Evolutionary conservation across 495 filamentous ascomycete genomes (phyloP), one percentile per base, ranked within the genome.

Genomic region (Aspergillus cavernicola): DNA sequence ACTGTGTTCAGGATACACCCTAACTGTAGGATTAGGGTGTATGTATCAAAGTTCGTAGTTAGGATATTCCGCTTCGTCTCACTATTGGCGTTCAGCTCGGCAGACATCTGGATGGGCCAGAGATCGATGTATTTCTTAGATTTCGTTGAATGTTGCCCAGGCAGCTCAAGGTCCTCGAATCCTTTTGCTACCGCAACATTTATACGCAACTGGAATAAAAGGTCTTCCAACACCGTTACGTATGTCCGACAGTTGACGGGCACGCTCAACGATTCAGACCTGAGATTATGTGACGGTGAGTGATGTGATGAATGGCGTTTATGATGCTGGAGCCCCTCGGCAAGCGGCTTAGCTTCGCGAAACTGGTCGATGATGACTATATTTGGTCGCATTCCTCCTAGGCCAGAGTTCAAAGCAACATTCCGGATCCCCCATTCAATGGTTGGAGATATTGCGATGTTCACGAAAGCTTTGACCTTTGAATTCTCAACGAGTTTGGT

Each of bases 21-120:
- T 20, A 95, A 74, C 61, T 95, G 90, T 12, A 95, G 74, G 54
- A 95, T 95, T 26, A 95, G 70, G 1, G 89, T 95, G 64, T 95
- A 95, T 8, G 89, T 95, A 61, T 95, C 90, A 66, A 95, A 95
- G 58, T 95, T 95, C 1, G 90, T 93, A 3, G 90, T 95, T 39
- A 89, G 63, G 15, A 92, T 79, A 60, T 85, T 91, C 42, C 78
- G 76, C 51, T 80, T 81, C 45, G 70, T 69, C 56, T 80, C 78
- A 3, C 59, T 75, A 55, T 85, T 81, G 11, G 81, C 83, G 10
- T 84, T 76, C 38, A 93, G 80, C 53, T 90, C 88, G 26, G 90
- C 89, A 10, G 88, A 89, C 81, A 81, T 84, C 62, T 85, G 89
- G 53, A 95, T 92, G 0, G 89, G 89, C 89, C 89, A 95, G 9